Evolutionary conservation across 2,329 filamentous ascomycete genomes (phyloP).

Genomic region (Rutstroemia sp.): DNA sequence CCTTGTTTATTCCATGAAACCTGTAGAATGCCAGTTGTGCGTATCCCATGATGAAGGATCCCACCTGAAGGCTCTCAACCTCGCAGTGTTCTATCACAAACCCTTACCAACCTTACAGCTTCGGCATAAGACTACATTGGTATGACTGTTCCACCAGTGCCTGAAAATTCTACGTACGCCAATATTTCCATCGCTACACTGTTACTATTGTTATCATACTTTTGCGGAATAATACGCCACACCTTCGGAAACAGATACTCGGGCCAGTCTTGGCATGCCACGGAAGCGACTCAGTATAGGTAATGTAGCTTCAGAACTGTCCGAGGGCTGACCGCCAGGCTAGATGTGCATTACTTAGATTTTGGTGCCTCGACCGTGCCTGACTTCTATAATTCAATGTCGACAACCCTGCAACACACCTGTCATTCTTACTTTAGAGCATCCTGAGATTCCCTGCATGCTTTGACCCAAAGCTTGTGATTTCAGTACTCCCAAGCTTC

Average conservation of each 20-base stretch:
- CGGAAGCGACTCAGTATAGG: background rate
- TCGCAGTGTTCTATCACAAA: background rate
- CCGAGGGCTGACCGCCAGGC: conserved; percentile 5
- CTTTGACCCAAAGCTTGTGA: background rate
- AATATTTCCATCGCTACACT: background rate
- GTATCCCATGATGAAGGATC: background rate
- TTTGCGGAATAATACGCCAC: background rate
- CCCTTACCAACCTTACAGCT: background rate
- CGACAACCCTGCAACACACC: background rate
- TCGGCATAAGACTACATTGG: background rate
- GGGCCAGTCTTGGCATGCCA: background rate
- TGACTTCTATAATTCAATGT: background rate
- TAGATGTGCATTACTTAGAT: background rate
- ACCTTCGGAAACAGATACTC: background rate
- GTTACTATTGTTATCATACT: conserved; percentile 9
- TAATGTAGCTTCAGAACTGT: background rate
- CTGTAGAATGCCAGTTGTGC: background rate
- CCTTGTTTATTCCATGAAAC: background rate
- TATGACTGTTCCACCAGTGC: background rate
- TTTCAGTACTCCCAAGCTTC: background rate
- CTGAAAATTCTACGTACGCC: background rate
- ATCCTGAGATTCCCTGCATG: background rate
- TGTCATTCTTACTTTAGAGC: background rate
- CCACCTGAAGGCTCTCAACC: conserved; percentile 1
- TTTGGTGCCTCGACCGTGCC: background rate